Evolutionary conservation across 106 monocot genomes (phyloP).

Genomic region (Dendrobium huoshanense): DNA sequence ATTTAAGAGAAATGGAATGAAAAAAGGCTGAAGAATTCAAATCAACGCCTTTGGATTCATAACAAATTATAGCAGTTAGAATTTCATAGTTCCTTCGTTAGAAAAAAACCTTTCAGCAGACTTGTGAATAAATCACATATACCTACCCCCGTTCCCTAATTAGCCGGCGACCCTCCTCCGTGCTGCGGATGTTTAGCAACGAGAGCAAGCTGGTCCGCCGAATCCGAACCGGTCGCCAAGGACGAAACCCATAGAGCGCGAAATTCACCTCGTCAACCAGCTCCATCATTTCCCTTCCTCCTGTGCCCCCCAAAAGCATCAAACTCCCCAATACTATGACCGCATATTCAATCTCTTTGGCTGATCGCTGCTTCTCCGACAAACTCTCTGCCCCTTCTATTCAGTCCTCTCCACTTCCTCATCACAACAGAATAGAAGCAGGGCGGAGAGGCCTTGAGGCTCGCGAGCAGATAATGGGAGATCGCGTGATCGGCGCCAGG

Average conservation of each 20-base stretch:
- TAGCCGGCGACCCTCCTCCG: slow-evolving; percentile 57
- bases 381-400: slow-evolving; percentile 5
- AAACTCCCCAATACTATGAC: slow-evolving; percentile 23
- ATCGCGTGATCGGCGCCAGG: not conserved
- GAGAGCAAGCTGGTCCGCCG: slow-evolving; percentile 65
- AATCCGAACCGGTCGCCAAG: slow-evolving; percentile 51
- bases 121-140: not conserved
- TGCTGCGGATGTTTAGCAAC: slow-evolving; percentile 46
- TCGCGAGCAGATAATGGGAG: not conserved
- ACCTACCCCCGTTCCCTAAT: slow-evolving; percentile 80
- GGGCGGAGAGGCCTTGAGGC: not conserved
- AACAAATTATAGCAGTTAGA: no score
- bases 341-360: not conserved
- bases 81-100: no score
- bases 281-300: slow-evolving; percentile 98
- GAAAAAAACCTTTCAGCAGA: not conserved
- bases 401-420: not conserved
- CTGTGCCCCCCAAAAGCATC: slow-evolving; percentile 84
- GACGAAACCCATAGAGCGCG: slow-evolving; percentile 75
- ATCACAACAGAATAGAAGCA: not conserved
- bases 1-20: not conserved
- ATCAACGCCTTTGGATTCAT: no score
- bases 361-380: slow-evolving; percentile 7
- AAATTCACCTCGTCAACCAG: slow-evolving; percentile 89
- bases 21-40: not conserved